Base-by-base conservation (phyloP, 2,329 filamentous ascomycete species). In the Penicillium verrucosum region DNA sequence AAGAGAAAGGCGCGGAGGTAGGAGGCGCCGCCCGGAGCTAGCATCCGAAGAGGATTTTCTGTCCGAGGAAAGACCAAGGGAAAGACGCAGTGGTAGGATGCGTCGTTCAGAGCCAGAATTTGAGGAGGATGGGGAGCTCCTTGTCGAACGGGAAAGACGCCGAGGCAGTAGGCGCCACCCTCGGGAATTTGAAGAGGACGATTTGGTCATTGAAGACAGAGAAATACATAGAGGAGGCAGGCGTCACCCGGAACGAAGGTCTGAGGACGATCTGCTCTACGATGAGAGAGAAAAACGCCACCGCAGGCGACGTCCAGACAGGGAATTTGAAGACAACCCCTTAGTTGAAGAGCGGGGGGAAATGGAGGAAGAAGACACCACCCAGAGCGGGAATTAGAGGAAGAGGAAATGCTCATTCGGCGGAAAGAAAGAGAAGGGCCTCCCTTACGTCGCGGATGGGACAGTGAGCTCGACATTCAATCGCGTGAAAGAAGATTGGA, bases 1-100 rank as follows among this genome's bases (percentile, higher is more conserved):
- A 45, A 43, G 14, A 7, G n/a, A 29, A 29, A 44, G 25, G 10
- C 42, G 27, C 48, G 46, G 53, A 21, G 34, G 43, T 8, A 51
- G 61, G 56, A 58, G 62, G 38, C 21, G 63, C 58, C 27, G 59
- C 16, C 44, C 30, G 21, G 54, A 60, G 36, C 29, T 44, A 25
- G 41, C 44, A 16, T 40, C 54, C 4, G 54, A 67, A 30, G 74
- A 79, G 48, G 54, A 56, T 41, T n/a, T 52, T 10, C 16, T 52
- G 8, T n/a, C 34, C 1, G 40, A 55, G 71, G 30, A 68, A 67
- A 56, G 65, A 69, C 21, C 34, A 43, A 37, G 16, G 18, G 25
- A 51, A 27, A 34, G 49, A 45, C 16, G 3, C 1, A 12, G 46
- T 38, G 30, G 36, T n/a, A 42, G 46, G 53, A 55, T 29, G 37